These are phyloP conservation scores for Cicer judaicum DNA, from an alignment of 306 rosid genomes.

Conservation along the genomic window DNA sequence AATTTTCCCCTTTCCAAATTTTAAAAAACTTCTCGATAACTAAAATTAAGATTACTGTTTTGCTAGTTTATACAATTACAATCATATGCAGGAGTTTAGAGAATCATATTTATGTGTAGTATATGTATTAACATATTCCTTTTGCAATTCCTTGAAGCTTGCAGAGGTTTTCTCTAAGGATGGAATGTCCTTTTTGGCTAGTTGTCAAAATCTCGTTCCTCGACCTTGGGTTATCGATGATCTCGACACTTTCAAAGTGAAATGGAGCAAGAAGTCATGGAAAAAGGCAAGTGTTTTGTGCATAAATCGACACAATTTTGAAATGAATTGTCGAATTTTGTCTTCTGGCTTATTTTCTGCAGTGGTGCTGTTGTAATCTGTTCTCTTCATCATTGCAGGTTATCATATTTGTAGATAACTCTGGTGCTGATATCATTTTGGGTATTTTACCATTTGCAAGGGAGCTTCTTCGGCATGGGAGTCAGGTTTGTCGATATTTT, in stretches of 20 bases:
- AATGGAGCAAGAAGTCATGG: constrained; percentile 90
- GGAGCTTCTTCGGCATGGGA: constrained; percentile 85
- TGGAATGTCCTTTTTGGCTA: constrained; percentile 93
- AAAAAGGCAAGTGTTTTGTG: constrained; percentile 73
- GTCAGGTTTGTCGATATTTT: constrained; percentile 64
- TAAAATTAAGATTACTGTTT: constrained; percentile 8
- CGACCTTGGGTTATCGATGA: constrained; percentile 99
- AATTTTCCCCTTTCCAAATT: no score
- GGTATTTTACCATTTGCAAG: constrained; percentile 96
- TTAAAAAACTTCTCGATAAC: background rate
- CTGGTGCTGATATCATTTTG: constrained; percentile 95
- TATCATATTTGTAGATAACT: constrained; percentile 92
- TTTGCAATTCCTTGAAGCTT: constrained; percentile 69
- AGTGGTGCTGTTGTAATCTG: constrained; percentile 40
- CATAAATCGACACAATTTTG: constrained; percentile 27
- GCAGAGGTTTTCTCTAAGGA: constrained; percentile 93
- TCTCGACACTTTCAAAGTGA: constrained; percentile 73
- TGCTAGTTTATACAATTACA: constrained; percentile 12
- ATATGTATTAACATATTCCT: constrained; percentile 42
- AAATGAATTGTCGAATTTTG: background rate
- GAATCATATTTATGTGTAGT: constrained; percentile 5
- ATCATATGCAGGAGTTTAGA: constrained; percentile 24
- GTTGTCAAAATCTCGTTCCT: constrained; percentile 87
- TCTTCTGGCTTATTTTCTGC: constrained; percentile 34
- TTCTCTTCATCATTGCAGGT: constrained; percentile 59